Evolutionary conservation across 805 yeast genomes (phyloP).

Genomic region (Saturnispora dispora): DNA sequence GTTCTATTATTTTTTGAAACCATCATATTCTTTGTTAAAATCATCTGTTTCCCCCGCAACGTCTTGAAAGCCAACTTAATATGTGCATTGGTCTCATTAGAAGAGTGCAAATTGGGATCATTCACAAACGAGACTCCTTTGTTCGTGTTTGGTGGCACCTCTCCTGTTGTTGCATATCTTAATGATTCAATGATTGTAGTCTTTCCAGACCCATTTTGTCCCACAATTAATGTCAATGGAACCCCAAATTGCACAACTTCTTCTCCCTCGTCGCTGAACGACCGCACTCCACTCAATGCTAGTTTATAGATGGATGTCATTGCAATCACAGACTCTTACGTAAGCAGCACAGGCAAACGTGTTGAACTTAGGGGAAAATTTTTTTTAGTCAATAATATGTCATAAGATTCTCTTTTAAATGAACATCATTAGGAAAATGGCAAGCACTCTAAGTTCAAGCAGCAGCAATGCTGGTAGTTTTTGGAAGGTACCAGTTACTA

Average conservation of each 20-base stretch:
- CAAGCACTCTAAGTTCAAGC: background rate
- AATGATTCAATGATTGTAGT: conserved; percentile 93
- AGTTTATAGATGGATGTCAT: conserved; percentile 46
- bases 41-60: conserved; percentile 67
- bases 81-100: conserved; percentile 77
- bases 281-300: conserved; percentile 80
- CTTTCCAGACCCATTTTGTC: conserved; percentile 94
- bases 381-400: background rate
- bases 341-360: background rate
- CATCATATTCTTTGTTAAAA: conserved; percentile 79
- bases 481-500: conserved; percentile 26
- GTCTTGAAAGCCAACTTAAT: conserved; percentile 79
- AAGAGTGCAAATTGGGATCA: conserved; percentile 77
- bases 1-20: conserved; percentile 46
- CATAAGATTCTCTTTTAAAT: background rate
- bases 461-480: background rate
- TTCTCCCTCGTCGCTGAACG: conserved; percentile 76
- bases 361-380: background rate
- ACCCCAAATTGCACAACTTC: conserved; percentile 84
- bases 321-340: background rate
- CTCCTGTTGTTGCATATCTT: conserved; percentile 91
- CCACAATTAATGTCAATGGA: conserved; percentile 90
- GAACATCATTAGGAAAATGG: conserved; percentile 4
- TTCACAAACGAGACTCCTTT: conserved; percentile 89
- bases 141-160: conserved; percentile 87